Percentiles rank a stretch among this genome's conserved stretches.
phyloP scores from a whole-genome alignment of 2,329 filamentous ascomycete genomes.

The Diplocarpon rosae region DNA sequence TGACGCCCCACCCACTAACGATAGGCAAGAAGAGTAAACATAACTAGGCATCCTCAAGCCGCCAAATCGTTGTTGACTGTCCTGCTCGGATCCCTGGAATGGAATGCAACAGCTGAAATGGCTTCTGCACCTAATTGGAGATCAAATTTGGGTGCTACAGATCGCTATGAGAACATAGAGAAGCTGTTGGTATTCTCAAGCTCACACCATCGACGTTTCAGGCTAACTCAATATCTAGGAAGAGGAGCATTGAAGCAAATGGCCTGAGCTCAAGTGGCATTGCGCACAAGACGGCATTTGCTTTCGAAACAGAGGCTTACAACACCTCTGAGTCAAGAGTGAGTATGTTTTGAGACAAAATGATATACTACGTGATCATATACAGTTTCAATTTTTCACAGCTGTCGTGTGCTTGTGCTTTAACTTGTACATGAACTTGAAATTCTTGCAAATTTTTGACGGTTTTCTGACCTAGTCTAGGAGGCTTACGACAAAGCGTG shows the following conservation, averaged over 20 bases:
- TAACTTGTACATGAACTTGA: too few relatives aligned
- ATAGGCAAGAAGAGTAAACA: too few relatives aligned
- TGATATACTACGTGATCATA: neutral
- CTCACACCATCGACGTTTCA: neutral
- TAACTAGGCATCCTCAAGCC: too few relatives aligned
- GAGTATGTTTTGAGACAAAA: conserved; percentile 22
- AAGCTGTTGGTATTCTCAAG: conserved; percentile 39
- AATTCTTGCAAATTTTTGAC: too few relatives aligned
- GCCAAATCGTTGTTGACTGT: too few relatives aligned
- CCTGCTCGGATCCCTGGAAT: conserved; percentile 4
- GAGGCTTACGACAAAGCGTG: conserved; percentile 42
- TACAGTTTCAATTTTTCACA: neutral
- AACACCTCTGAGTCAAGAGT: conserved; percentile 47
- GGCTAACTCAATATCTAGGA: conserved; percentile 12
- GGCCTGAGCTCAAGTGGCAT: conserved; percentile 36
- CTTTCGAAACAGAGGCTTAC: conserved; percentile 55
- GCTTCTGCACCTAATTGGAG: conserved; percentile 20
- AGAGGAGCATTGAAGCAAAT: conserved; percentile 27
- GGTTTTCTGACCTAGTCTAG: conserved; percentile 30
- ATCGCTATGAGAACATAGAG: conserved; percentile 53
- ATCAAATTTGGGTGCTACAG: conserved; percentile 27
- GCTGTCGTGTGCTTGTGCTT: too few relatives aligned
- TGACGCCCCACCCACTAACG: too few relatives aligned
- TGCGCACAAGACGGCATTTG: conserved; percentile 43
- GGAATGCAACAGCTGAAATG: conserved; percentile 14